Conservation (phyloP, 495 filamentous ascomycete species). For the Hypoxylon subgilvum region DNA sequence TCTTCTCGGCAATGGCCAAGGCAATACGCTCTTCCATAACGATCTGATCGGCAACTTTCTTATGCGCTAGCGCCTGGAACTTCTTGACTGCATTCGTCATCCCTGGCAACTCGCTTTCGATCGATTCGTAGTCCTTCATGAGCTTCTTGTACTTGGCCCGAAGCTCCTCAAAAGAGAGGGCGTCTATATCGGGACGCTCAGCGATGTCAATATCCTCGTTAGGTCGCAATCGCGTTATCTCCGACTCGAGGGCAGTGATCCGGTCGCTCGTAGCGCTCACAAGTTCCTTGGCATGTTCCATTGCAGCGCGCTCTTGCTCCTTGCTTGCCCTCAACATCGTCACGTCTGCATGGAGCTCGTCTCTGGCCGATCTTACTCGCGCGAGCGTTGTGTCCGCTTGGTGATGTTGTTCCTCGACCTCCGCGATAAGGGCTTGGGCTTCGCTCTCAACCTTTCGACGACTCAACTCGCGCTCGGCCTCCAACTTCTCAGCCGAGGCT, state of each 20-base stretch:
- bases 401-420: slow-evolving; percentile 80
- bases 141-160: slow-evolving; percentile 72
- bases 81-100: slow-evolving; percentile 89
- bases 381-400: slow-evolving; percentile 83
- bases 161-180: slow-evolving; percentile 69
- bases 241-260: slow-evolving; percentile 79
- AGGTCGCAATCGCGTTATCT: slow-evolving; percentile 73
- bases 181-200: slow-evolving; percentile 57
- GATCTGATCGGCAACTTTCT: slow-evolving; percentile 78
- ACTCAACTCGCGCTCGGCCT: slow-evolving; percentile 82
- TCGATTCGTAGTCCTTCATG: slow-evolving; percentile 77
- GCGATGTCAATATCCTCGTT: slow-evolving; percentile 50
- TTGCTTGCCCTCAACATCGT: slow-evolving; percentile 78
- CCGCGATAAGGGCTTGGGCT: slow-evolving; percentile 67
- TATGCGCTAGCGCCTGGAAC: slow-evolving; percentile 77
- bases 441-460: slow-evolving; percentile 81
- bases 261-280: slow-evolving; percentile 73
- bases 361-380: slow-evolving; percentile 78
- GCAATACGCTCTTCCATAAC: slow-evolving; percentile 79
- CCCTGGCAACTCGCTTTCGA: slow-evolving; percentile 83
- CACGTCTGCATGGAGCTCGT: slow-evolving; percentile 82
- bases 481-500: slow-evolving; percentile 82
- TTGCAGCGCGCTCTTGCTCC: slow-evolving; percentile 72
- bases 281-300: slow-evolving; percentile 77
- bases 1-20: slow-evolving; percentile 81